Evolutionary conservation across 345 rosid genomes (phyloP).

Genomic region (Angophora floribunda): DNA sequence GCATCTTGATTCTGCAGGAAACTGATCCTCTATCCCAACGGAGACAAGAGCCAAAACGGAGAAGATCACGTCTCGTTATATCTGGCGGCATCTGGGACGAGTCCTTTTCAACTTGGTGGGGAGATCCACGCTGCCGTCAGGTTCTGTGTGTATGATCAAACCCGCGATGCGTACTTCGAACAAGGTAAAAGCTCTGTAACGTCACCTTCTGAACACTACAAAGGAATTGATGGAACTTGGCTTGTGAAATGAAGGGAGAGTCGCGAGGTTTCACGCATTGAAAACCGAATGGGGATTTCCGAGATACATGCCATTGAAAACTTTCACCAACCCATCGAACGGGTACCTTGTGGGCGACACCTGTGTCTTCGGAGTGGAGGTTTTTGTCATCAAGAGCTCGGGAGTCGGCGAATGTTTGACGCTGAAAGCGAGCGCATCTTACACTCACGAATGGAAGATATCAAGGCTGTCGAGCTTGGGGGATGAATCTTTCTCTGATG

Average conservation of each 20-base stretch:
- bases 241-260: not conserved
- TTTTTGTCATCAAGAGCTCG: not conserved
- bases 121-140: not conserved
- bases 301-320: not conserved
- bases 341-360: conserved; percentile 2
- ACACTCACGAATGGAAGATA: not conserved
- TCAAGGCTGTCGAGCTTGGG: not conserved
- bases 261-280: not conserved
- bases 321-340: not conserved
- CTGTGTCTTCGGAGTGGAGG: conserved; percentile 1
- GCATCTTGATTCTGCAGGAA: not conserved
- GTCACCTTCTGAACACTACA: not conserved
- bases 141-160: not conserved
- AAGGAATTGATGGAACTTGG: not conserved
- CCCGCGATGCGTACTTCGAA: not conserved
- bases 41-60: not conserved
- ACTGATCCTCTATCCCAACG: not conserved
- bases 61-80: not conserved
- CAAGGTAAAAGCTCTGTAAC: not conserved
- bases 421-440: not conserved
- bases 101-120: not conserved
- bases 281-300: not conserved
- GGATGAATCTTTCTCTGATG: not conserved
- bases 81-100: not conserved
- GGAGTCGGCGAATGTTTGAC: not conserved